Percentiles rank a stretch among this genome's conserved stretches.
phyloP scores from a whole-genome alignment of 2,329 filamentous ascomycete genomes.

The Calonectria leucothoes region DNA sequence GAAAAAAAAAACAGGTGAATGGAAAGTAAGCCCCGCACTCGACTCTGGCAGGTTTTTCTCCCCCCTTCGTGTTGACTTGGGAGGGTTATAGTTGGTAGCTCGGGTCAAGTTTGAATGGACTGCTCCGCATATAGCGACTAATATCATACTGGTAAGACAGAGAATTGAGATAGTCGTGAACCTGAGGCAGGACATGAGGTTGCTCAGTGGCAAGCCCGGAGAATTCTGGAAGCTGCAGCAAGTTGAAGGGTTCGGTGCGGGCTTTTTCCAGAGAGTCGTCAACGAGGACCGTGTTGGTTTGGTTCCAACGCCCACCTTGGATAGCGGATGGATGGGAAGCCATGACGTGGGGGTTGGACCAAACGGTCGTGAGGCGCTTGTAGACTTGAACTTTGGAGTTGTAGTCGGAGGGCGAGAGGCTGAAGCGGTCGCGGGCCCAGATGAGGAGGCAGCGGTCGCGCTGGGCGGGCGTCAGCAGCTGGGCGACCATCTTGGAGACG shows the following conservation, averaged over 20 bases:
- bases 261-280: slow-evolving; percentile 89
- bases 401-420: slow-evolving; percentile 74
- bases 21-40: not conserved
- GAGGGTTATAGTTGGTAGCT: slow-evolving; percentile 34
- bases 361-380: slow-evolving; percentile 82
- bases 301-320: slow-evolving; percentile 70
- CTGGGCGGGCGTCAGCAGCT: slow-evolving; percentile 70
- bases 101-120: slow-evolving; percentile 59
- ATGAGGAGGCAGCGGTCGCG: slow-evolving; percentile 70
- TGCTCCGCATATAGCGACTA: slow-evolving; percentile 67
- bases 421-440: slow-evolving; percentile 84
- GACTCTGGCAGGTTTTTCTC: not conserved
- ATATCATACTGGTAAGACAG: slow-evolving; percentile 68
- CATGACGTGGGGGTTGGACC: slow-evolving; percentile 64
- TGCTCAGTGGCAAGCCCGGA: slow-evolving; percentile 55
- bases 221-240: slow-evolving; percentile 86
- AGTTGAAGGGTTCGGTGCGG: slow-evolving; percentile 83
- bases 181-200: slow-evolving; percentile 62
- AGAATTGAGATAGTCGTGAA: slow-evolving; percentile 71
- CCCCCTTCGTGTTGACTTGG: not conserved
- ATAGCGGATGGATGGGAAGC: slow-evolving; percentile 56
- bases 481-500: slow-evolving; percentile 73
- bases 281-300: slow-evolving; percentile 88
- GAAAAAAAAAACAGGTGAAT: not conserved
- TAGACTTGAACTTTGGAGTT: slow-evolving; percentile 83